Evolutionary conservation across 2,329 filamentous ascomycete species (phyloP).

Genomic region (Fusarium praegraminearum): DNA sequence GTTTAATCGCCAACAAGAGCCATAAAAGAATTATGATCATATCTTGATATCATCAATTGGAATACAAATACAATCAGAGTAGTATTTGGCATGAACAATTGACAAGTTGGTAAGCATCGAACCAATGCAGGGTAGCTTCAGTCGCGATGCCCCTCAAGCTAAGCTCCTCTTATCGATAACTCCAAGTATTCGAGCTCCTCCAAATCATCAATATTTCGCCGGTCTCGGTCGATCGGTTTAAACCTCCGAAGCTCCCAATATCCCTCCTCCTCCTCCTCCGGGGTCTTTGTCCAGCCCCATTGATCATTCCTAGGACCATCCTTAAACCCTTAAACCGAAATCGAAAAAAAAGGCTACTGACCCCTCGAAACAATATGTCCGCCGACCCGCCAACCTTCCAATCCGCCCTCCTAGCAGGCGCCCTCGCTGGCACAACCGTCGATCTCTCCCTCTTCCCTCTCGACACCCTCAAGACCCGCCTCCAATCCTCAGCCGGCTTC

Average conservation of each 20-base stretch:
- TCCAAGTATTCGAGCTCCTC: conserved; percentile 18
- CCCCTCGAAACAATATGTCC: conserved; percentile 19
- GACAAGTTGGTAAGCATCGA: neutral
- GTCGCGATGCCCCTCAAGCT: conserved; percentile 1
- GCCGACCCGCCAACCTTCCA: conserved; percentile 61
- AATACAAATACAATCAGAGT: neutral
- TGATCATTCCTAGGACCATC: neutral
- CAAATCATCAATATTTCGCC: conserved; percentile 37
- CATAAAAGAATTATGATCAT: neutral
- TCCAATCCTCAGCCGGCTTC: conserved; percentile 85
- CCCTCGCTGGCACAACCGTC: conserved; percentile 92
- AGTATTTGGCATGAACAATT: neutral
- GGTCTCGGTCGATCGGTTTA: conserved; percentile 46
- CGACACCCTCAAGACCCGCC: conserved; percentile 97
- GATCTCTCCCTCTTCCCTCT: conserved; percentile 97
- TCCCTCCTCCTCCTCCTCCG: conserved; percentile 2
- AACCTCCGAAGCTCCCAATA: conserved; percentile 31
- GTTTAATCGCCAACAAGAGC: neutral
- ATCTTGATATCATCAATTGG: neutral
- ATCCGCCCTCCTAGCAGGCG: conserved; percentile 80
- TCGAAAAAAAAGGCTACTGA: neutral
- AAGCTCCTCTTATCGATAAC: conserved; percentile 46
- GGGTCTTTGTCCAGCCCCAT: conserved; percentile 21
- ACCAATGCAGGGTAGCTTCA: conserved; percentile 31
- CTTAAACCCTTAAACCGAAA: neutral